Evolutionary conservation across 1,284 basidiomycete genomes (phyloP).

Genomic region (Ceratobasidium sp.): DNA sequence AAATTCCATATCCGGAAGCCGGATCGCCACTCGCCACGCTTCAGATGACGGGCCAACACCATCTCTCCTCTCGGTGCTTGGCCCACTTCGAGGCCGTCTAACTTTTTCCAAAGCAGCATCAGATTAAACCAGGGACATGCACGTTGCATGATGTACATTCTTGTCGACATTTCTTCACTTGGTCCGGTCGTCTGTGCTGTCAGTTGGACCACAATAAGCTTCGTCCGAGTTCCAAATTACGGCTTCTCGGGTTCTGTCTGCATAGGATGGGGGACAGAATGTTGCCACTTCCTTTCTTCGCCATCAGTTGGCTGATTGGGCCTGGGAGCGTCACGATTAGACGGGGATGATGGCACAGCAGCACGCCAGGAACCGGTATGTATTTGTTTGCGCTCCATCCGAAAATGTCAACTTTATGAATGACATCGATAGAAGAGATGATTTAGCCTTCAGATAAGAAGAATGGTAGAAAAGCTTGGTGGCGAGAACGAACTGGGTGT

Average conservation of each 20-base stretch:
- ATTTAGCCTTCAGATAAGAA: background rate
- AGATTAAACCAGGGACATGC: background rate
- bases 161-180: background rate
- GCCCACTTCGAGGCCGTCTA: background rate
- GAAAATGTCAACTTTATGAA: conserved; percentile 13
- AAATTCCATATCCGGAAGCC: conserved; percentile 11
- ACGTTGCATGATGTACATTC: background rate
- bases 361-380: conserved; percentile 5
- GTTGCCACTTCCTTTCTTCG: conserved; percentile 16
- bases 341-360: conserved; percentile 14
- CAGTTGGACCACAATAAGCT: conserved; percentile 21
- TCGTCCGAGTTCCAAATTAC: background rate
- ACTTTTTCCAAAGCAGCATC: background rate
- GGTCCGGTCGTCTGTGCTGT: background rate
- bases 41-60: conserved; percentile 40
- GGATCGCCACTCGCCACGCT: background rate
- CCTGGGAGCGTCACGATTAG: background rate
- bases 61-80: too few relatives aligned
- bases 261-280: background rate
- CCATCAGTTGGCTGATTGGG: background rate
- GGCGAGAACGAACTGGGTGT: background rate
- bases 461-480: conserved; percentile 18
- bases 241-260: conserved; percentile 5
- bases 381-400: conserved; percentile 8
- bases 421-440: conserved; percentile 14